phyloP scores from a whole-genome alignment of 2,329 filamentous ascomycete species.

The Cadophora gregata region DNA sequence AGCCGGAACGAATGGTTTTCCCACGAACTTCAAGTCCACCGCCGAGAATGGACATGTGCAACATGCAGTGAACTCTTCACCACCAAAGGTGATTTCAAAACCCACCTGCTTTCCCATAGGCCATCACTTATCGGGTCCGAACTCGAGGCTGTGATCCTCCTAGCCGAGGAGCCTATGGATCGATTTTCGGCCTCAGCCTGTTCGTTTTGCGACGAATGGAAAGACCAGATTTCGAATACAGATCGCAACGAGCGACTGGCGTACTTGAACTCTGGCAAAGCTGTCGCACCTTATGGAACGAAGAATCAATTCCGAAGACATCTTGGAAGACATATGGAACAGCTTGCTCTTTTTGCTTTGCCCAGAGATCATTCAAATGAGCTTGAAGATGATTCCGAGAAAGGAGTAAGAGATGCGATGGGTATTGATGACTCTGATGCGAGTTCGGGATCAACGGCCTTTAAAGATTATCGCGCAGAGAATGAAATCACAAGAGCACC shows the following conservation, averaged over 20 bases:
- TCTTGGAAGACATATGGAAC: constrained; percentile 39
- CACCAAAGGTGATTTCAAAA: constrained; percentile 24
- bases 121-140: constrained; percentile 25
- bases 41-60: constrained; percentile 40
- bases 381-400: constrained; percentile 21
- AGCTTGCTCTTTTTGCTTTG: constrained; percentile 39
- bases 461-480: background rate
- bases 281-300: constrained; percentile 28
- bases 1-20: constrained; percentile 44
- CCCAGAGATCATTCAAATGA: constrained; percentile 20
- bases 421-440: background rate
- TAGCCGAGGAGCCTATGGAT: constrained; percentile 36
- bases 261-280: constrained; percentile 22
- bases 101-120: constrained; percentile 30
- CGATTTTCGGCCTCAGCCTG: constrained; percentile 39
- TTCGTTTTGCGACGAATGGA: constrained; percentile 44
- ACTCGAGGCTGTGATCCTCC: constrained; percentile 34
- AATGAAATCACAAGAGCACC: background rate
- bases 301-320: constrained; percentile 33
- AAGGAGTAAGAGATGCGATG: background rate
- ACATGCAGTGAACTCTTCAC: constrained; percentile 32
- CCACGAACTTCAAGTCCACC: constrained; percentile 44
- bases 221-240: constrained; percentile 24
- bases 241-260: constrained; percentile 22
- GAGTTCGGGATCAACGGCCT: background rate